Percentiles rank a stretch among this genome's conserved stretches.
phyloP scores from a whole-genome alignment of 78 protist genomes.

The Cavenderia fasciculata region DNA sequence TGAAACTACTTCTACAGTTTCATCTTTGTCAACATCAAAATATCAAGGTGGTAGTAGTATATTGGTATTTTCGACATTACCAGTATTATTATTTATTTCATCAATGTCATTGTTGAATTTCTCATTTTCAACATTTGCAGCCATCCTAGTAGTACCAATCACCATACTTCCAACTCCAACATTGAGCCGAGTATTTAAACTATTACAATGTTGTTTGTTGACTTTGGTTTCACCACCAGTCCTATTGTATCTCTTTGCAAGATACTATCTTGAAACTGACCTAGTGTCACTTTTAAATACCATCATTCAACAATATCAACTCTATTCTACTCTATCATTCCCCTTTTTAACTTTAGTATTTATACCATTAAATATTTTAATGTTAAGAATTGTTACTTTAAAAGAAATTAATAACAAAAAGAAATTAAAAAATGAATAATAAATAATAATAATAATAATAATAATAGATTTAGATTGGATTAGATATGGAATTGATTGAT shows the following conservation, averaged over 20 bases:
- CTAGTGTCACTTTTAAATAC: background rate
- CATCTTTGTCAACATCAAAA: background rate
- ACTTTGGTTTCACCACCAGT: conserved; percentile 33
- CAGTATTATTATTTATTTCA: conserved; percentile 48
- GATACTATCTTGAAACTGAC: background rate
- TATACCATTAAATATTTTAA: conserved; percentile 55
- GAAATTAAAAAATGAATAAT: background rate
- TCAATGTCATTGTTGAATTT: conserved; percentile 65
- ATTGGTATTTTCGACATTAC: conserved; percentile 49
- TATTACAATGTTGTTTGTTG: background rate
- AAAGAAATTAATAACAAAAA: background rate
- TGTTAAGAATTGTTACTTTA: background rate
- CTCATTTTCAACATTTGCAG: conserved; percentile 63
- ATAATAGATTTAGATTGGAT: too few relatives aligned
- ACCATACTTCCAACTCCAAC: conserved; percentile 17
- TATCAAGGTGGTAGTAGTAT: conserved; percentile 35
- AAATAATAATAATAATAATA: too few relatives aligned
- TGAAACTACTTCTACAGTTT: too few relatives aligned
- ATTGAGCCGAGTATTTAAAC: background rate
- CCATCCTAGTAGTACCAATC: conserved; percentile 42
- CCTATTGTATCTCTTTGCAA: background rate
- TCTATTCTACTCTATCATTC: conserved; percentile 26
- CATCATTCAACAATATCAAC: conserved; percentile 36
- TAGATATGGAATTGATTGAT: too few relatives aligned
- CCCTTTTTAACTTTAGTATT: conserved; percentile 53